phyloP scores from a whole-genome alignment of 2,329 filamentous ascomycete genomes.

The Aspergillus tubingensis region DNA sequence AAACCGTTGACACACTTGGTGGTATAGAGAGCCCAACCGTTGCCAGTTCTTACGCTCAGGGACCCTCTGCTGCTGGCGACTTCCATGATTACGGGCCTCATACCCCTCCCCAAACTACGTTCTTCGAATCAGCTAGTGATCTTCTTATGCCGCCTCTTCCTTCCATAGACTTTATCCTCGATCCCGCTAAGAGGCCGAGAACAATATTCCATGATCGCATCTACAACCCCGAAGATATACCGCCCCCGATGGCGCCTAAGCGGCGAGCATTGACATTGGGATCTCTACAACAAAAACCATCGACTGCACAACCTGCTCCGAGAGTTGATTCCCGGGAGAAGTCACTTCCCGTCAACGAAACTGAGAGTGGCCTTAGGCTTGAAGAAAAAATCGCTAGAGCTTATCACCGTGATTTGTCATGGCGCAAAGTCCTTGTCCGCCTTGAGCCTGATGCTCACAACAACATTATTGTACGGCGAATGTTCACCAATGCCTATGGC shows the following conservation, averaged over 20 bases:
- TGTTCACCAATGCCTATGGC: constrained; percentile 95
- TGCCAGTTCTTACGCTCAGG: constrained; percentile 12
- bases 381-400: constrained; percentile 97
- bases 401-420: constrained; percentile 87
- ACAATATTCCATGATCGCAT: constrained; percentile 97
- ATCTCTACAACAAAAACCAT: constrained; percentile 22
- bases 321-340: constrained; percentile 15
- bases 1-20: constrained; percentile 60
- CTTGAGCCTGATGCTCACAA: constrained; percentile 97
- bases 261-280: constrained; percentile 43
- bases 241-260: constrained; percentile 64
- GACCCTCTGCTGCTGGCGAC: constrained; percentile 50
- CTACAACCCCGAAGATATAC: constrained; percentile 92
- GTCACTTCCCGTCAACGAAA: constrained; percentile 17
- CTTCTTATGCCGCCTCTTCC: constrained; percentile 88
- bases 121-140: constrained; percentile 94
- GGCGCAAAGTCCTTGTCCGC: constrained; percentile 95
- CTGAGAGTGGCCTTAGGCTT: constrained; percentile 68
- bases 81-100: constrained; percentile 56
- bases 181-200: constrained; percentile 76
- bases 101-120: constrained; percentile 83
- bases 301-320: constrained; percentile 13
- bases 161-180: constrained; percentile 75
- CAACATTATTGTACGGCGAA: constrained; percentile 93
- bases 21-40: constrained; percentile 14